Evolutionary conservation across 495 filamentous ascomycete species (phyloP), one percentile per base, ranked within the genome.

Genomic region (Amphirosellinia nigrospora): DNA sequence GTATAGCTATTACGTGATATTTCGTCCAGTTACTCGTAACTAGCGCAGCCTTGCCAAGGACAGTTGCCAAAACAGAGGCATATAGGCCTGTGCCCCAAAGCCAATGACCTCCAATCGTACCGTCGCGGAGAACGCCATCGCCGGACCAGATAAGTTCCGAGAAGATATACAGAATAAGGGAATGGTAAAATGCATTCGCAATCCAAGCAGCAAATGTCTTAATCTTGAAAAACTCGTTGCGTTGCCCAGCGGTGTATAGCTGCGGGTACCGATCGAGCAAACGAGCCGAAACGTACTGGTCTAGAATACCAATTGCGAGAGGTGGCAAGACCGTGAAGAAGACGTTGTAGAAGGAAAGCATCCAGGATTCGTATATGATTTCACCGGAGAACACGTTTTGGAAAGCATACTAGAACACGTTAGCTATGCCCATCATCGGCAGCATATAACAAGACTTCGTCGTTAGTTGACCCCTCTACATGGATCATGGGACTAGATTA

Each of bases 331-430:
- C 91, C 10, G 96, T 98, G 82, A 97, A 99, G 79, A 99, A 91
- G 79, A 99, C 94, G 84, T 99, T 99, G 86, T 98, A 99, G 85
- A 97, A 97, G 16, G 96, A 97, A 16, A 99, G 85, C 2, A 94
- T 98, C 96, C 96, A 99, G 16, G 95, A 98, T 82, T 99, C 96
- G 88, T 94, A 98, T 78, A 99, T 99, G 73, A 98, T 94, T 79
- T 97, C 89, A 72, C 96, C 96, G 1, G 96, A 98, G 81, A 98
- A 99, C 70, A 91, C 92, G 77, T 99, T 98, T 89, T 97, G 93
- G 83, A 99, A 99, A 23, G 93, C 92, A 79, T 96, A 99, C 92
- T 93, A 63, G 21, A 36, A 56, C 38, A 34, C 21, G 72, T 89
- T 78, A 89, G 66, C 45, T 62, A 13, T 52, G 15, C 19, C 15